Conservation (phyloP, 805 yeast genomes). For the Yarrowia sp. region DNA sequence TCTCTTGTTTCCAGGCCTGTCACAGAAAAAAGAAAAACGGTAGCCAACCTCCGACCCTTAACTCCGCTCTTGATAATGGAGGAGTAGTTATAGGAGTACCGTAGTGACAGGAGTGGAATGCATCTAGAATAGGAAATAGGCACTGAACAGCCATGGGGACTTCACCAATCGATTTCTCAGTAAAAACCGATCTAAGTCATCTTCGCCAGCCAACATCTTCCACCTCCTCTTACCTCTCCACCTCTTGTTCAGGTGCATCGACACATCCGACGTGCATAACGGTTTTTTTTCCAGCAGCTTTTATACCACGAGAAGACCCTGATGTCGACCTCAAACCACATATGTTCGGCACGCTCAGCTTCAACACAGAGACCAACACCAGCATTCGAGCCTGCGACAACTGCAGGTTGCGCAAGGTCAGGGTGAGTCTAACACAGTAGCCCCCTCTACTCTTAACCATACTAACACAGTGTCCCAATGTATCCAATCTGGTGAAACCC, state of each 20-base stretch:
- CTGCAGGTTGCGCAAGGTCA: conserved; percentile 9
- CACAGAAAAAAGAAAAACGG: neutral
- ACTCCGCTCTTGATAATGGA: neutral
- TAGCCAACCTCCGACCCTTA: neutral
- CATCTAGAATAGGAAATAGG: no score
- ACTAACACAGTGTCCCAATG: conserved; percentile 23
- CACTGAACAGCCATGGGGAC: no score
- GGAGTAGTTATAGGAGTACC: no score
- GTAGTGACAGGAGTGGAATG: no score
- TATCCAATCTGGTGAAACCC: conserved; percentile 1
- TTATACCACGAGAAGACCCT: neutral
- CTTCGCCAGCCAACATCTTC: no score
- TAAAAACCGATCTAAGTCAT: no score
- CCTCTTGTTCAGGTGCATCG: no score
- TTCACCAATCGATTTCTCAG: no score
- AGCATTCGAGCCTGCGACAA: conserved; percentile 15
- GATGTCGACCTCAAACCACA: neutral
- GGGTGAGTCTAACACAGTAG: neutral
- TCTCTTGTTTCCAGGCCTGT: neutral
- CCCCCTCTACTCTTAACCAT: neutral
- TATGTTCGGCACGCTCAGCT: conserved; percentile 25
- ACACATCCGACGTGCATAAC: conserved; percentile 20
- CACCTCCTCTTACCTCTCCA: no score
- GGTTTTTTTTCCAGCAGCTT: conserved; percentile 5
- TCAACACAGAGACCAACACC: conserved; percentile 4